Base-by-base conservation (phyloP, 306 rosid species). In the Sphenostylis stenocarpa region DNA sequence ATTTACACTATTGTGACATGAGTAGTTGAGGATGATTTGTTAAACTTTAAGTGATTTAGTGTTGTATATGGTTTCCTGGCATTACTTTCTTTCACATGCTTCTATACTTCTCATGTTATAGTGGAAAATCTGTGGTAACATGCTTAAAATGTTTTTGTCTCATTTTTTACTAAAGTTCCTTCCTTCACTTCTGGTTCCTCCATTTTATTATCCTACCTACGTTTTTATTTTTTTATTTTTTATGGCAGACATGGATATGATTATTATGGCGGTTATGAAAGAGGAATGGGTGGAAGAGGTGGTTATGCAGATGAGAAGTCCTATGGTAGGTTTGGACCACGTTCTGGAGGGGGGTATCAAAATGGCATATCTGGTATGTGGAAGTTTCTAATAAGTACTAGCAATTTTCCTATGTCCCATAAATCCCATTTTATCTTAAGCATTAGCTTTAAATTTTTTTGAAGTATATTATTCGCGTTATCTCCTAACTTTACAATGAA, bases 241-340 rank as follows among this genome's bases (percentile, higher is more conserved):
- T 65, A 16, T 66, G 29, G 64, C 75, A 92, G 99, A 77, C 87
- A 85, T 82, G 98, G 97, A 28, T 88, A 89, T 86, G 92, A 95
- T 83, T 78, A 90, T 80, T 85, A 76, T 77, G 87, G 95, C n/a
- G 97, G 97, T 61, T 83, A 89, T 58, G 98, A 94, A 3, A 87
- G 98, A 36, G 97, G 91, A 76, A 51, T 86, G 83, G 90, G 96
- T 48, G 94, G 88, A 71, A 85, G 97, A 80, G 87, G 77, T 73
- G 98, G 90, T 56, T 90, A 87, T 82, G 83, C 53, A 33, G 98
- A 95, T 65, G 99, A 92, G 57, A 95, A 85, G 80, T 70, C 96
- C 70, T 90, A 87, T 87, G 96, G 99, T 34, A 90, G 98, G 72
- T 91, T 84, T 81, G 87, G 69, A 33, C 90, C 88, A 39, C 99